These are phyloP conservation scores for Hyaloperonospora brassicae DNA, from an alignment of 352 stramenopile genomes.

Conservation along the genomic window DNA sequence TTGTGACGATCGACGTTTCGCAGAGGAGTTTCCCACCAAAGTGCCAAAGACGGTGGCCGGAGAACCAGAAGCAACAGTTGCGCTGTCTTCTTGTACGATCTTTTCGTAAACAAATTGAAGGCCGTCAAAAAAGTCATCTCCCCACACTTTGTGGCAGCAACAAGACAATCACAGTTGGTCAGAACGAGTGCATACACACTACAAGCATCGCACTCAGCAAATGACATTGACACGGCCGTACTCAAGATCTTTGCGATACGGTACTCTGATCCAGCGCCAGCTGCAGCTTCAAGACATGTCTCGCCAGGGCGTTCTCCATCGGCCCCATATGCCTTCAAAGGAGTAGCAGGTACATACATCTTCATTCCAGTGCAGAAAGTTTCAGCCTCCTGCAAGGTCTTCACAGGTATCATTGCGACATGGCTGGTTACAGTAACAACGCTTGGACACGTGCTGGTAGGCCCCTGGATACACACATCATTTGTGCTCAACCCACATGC, in stretches of 20 bases:
- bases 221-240: conserved; percentile 24
- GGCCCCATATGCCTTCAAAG: conserved; percentile 33
- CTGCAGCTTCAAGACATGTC: conserved; percentile 26
- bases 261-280: conserved; percentile 37
- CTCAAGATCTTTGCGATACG: conserved; percentile 41
- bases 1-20: conserved; percentile 20
- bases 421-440: conserved; percentile 33
- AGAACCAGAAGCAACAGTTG: background rate
- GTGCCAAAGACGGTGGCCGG: conserved; percentile 14
- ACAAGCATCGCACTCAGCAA: background rate
- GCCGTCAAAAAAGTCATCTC: conserved; percentile 59
- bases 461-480: conserved; percentile 18
- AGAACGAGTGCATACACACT: conserved; percentile 1
- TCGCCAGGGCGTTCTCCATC: conserved; percentile 24
- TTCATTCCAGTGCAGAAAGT: conserved; percentile 37
- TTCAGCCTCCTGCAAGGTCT: conserved; percentile 9
- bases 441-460: conserved; percentile 5
- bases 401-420: conserved; percentile 29
- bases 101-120: conserved; percentile 52
- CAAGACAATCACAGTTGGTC: conserved; percentile 7
- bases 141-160: conserved; percentile 51
- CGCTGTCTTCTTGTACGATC: background rate
- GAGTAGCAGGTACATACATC: conserved; percentile 38
- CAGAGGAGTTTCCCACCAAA: conserved; percentile 47
- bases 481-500: background rate